Evolutionary conservation across 257 asterid genomes (phyloP), one percentile per base, ranked within the genome.

Genomic region (Jasminum sambac): DNA sequence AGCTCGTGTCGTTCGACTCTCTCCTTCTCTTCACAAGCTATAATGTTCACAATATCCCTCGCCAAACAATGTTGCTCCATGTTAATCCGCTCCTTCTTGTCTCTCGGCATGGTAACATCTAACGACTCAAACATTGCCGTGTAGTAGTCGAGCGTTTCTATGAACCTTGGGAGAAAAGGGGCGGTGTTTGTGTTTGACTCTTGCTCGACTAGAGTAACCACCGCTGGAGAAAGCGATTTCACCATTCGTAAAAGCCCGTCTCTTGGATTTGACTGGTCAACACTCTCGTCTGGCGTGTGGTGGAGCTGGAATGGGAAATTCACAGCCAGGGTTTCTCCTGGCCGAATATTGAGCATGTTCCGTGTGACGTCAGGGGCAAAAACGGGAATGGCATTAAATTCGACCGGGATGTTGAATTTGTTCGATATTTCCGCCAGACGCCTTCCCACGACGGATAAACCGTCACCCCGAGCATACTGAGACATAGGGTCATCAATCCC

Each of bases 1-100:
- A 93, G 86, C 84, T 93, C 98, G 9, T 93, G 98, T 2, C 98
- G 84, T 43, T 90, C 98, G 44, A 86, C 94, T 69, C 98, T 84
- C 69, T 88, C 98, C 78, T 67, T 82, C 73, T 97, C 98, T 67
- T 93, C 98, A 2, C 98, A 93, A 10, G 98, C 98, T 67, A 93
- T 85, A 52, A 93, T 82, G 85, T 90, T 93, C 77, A 93, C 98
- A 0, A 93, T 85, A 57, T 93, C 98, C 82, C 96, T 83, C 0
- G 98, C 98, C 69, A 90, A 62, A 40, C 98, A 93, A 24, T 90
- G 96, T 62, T 89, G 89, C 88, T 93, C 98, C 76, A 90, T 97
- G 16, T 77, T 86, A n/a, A 93, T 86, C 38, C 98, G 81, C 72
- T 93, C 95, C 83, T 86, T 93, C 79, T 82, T 76, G 64, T 85